Percentiles rank a stretch among this genome's conserved stretches.
Evolutionary conservation across 2,329 filamentous ascomycete species (phyloP).

Genomic region (Tolypocladium cylindrosporum): DNA sequence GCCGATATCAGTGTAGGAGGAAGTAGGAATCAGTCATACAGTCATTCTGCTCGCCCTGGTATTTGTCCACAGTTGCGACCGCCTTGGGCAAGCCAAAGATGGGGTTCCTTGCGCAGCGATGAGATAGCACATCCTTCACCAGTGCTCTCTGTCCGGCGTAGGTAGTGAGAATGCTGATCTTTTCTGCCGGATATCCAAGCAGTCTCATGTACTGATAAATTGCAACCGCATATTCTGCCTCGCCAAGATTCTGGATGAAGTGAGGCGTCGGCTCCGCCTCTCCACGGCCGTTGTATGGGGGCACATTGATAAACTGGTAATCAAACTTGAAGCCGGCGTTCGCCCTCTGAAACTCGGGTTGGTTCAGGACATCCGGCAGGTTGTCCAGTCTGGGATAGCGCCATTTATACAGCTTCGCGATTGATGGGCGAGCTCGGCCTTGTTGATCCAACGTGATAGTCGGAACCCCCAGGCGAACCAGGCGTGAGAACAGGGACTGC

Average conservation of each 20-base stretch:
- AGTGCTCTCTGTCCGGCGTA: slow-evolving; percentile 89
- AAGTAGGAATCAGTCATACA: slow-evolving; percentile 48
- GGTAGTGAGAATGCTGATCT: slow-evolving; percentile 83
- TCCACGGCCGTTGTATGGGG: slow-evolving; percentile 82
- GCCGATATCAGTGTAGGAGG: slow-evolving; percentile 2
- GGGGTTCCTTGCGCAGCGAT: slow-evolving; percentile 72
- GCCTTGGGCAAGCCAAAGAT: slow-evolving; percentile 84
- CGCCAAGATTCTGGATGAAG: slow-evolving; percentile 92
- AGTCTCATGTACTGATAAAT: slow-evolving; percentile 96
- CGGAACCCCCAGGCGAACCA: slow-evolving; percentile 88
- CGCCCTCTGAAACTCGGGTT: slow-evolving; percentile 63
- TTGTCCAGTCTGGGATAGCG: slow-evolving; percentile 75
- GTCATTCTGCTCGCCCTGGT: slow-evolving; percentile 98
- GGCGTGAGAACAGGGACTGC: slow-evolving; percentile 85
- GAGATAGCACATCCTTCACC: slow-evolving; percentile 74
- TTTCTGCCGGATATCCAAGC: slow-evolving; percentile 74
- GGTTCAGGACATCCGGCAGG: slow-evolving; percentile 60
- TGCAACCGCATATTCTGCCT: slow-evolving; percentile 94
- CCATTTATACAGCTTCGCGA: slow-evolving; percentile 89
- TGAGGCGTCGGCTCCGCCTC: slow-evolving; percentile 87
- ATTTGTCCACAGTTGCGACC: slow-evolving; percentile 95
- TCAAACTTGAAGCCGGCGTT: slow-evolving; percentile 92
- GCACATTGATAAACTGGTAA: slow-evolving; percentile 94
- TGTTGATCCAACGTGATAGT: slow-evolving; percentile 85
- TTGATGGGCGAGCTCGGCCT: slow-evolving; percentile 77